These are phyloP conservation scores for Apiospora saccharicola DNA, from an alignment of 2,329 filamentous ascomycete species.

Conservation along the genomic window DNA sequence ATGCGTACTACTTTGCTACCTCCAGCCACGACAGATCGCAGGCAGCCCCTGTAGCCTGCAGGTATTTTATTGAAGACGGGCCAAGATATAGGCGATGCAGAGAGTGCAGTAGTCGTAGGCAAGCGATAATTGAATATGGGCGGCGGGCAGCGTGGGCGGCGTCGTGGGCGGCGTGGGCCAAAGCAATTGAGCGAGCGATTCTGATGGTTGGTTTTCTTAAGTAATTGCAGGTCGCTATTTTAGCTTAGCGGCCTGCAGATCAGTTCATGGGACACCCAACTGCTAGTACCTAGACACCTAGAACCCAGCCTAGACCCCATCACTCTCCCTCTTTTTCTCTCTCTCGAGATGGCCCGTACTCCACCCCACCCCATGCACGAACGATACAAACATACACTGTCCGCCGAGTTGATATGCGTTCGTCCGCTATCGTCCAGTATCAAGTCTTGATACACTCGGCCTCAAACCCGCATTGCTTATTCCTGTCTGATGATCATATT, in stretches of 20 bases:
- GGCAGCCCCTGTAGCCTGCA: neutral
- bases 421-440: neutral
- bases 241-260: constrained; percentile 22
- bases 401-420: neutral
- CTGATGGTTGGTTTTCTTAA: constrained; percentile 22
- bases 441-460: neutral
- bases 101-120: constrained; percentile 3
- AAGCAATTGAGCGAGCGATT: neutral
- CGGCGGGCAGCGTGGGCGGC: neutral
- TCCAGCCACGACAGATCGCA: neutral
- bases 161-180: neutral
- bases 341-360: neutral
- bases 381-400: neutral
- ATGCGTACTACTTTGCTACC: neutral
- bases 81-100: neutral
- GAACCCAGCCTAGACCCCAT: constrained; percentile 13
- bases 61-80: neutral
- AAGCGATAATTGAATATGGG: neutral
- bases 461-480: constrained; percentile 4
- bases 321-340: neutral
- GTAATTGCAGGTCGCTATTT: constrained; percentile 21
- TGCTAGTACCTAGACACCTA: neutral
- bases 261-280: neutral
- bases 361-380: neutral
- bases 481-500: constrained; percentile 6